Base-by-base conservation (phyloP, 805 yeast genomes). In the Suhomyces sp. region DNA sequence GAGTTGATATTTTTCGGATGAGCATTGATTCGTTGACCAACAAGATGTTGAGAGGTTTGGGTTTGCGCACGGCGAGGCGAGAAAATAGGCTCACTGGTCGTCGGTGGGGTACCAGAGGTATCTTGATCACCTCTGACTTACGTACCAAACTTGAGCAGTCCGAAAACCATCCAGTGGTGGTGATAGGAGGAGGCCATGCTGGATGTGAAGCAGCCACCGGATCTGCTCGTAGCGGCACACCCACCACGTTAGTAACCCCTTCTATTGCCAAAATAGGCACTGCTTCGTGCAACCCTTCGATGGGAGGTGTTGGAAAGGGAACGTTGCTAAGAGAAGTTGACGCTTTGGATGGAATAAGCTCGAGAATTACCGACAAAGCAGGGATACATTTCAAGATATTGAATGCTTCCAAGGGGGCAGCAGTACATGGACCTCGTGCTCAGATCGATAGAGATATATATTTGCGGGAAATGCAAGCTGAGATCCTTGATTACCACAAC, bases 261-360 rank as follows among this genome's bases (percentile, higher is more conserved):
- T 79, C 76, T 44, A 62, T 83, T 31, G 65, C 75, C 25, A 88
- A 89, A 62, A 84, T 94, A 12, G 99, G 99, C 0, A 87, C 96
- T 0, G 94, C 97, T 19, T 90, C 97, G 1, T 94, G 99, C 67
- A 94, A 94, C 65, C 99, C 99, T 8, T 91, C 89, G 43, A 89
- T 91, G 86, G 99, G 99, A 35, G 99, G 99, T 55, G 92, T 94
- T 50, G 99, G 99, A 0, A 94, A 94, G 64, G 99, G 99, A 13
- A 93, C 97, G 0, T 72, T 94, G 41, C 72, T 94, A 37, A 80
- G 89, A 57, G 99, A 94, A 70, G 90, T 94, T 12, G 99, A 94
- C 73, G 98, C 99, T 0, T 72, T 94, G 44, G 99, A 93, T 67
- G 99, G 99, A 7, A 87, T 93, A 0, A 84, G 96, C 4, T 84